These are phyloP conservation scores for Elongisporangium prolatum DNA, from an alignment of 352 stramenopile genomes.

Conservation along the genomic window DNA sequence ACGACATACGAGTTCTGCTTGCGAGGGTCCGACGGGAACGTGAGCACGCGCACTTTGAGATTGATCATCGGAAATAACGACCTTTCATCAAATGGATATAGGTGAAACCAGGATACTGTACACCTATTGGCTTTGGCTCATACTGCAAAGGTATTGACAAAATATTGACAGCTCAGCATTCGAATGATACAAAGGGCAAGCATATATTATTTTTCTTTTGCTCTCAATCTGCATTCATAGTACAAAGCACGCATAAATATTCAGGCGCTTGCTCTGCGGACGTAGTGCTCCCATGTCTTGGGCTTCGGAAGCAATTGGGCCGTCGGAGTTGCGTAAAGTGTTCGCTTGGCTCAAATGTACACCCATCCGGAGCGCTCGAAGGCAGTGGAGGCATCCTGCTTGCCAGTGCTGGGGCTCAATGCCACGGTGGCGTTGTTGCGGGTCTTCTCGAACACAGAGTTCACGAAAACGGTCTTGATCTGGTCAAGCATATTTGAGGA, in stretches of 20 bases:
- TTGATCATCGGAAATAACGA: conserved; percentile 19
- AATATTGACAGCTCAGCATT: no score
- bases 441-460: conserved; percentile 21
- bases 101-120: no score
- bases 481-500: conserved; percentile 52
- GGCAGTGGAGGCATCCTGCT: conserved; percentile 53
- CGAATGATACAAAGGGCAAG: neutral
- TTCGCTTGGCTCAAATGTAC: conserved; percentile 46
- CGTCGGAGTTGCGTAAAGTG: neutral
- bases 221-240: neutral
- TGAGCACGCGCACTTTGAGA: conserved; percentile 80
- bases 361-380: conserved; percentile 75
- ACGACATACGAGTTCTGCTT: conserved; percentile 78
- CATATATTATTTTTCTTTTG: neutral
- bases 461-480: conserved; percentile 59
- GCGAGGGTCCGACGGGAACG: conserved; percentile 56
- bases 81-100: neutral
- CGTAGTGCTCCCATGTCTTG: neutral
- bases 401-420: conserved; percentile 35
- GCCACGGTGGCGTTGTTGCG: conserved; percentile 8
- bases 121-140: no score
- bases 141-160: no score
- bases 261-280: neutral
- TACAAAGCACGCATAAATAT: neutral
- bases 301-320: neutral